Evolutionary conservation across 768 basidiomycete species (phyloP).

Genomic region (Amylocystis lapponica): DNA sequence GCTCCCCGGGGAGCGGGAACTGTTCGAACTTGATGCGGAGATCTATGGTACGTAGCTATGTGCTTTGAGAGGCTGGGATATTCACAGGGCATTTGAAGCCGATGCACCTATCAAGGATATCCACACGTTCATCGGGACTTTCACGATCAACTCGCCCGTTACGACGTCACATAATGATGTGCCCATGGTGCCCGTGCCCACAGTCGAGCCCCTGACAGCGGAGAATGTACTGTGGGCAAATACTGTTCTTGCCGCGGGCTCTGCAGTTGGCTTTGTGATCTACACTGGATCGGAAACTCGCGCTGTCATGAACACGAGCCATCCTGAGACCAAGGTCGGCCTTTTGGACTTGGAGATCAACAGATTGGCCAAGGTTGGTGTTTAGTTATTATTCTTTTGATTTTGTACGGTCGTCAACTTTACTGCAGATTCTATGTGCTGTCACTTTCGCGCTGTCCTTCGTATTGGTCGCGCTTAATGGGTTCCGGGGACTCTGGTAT

Average conservation of each 20-base stretch:
- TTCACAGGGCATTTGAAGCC: slow-evolving; percentile 37
- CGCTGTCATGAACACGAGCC: slow-evolving; percentile 98
- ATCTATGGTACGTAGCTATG: slow-evolving; percentile 63
- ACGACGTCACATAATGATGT: slow-evolving; percentile 28
- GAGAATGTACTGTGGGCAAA: slow-evolving; percentile 98
- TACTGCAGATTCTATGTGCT: slow-evolving; percentile 76
- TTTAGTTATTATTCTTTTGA: neutral
- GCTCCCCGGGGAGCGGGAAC: slow-evolving; percentile 47
- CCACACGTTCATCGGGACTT: slow-evolving; percentile 89
- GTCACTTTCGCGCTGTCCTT: slow-evolving; percentile 92
- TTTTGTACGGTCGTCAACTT: neutral
- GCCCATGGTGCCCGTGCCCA: slow-evolving; percentile 34
- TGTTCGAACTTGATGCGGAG: slow-evolving; percentile 71
- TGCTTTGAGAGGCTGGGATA: neutral
- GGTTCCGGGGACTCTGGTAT: slow-evolving; percentile 93
- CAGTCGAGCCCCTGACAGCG: slow-evolving; percentile 81
- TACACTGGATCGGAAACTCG: slow-evolving; percentile 95
- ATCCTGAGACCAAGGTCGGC: slow-evolving; percentile 93
- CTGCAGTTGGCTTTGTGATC: slow-evolving; percentile 86
- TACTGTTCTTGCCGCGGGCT: slow-evolving; percentile 93
- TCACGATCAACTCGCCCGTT: slow-evolving; percentile 61
- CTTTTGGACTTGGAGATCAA: slow-evolving; percentile 93
- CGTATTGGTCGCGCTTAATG: slow-evolving; percentile 90
- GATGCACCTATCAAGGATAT: slow-evolving; percentile 97
- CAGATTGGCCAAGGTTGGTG: slow-evolving; percentile 80